Base-by-base conservation (phyloP, 1,284 basidiomycete genomes). In the Erythrobasidium hasegawianum region DNA sequence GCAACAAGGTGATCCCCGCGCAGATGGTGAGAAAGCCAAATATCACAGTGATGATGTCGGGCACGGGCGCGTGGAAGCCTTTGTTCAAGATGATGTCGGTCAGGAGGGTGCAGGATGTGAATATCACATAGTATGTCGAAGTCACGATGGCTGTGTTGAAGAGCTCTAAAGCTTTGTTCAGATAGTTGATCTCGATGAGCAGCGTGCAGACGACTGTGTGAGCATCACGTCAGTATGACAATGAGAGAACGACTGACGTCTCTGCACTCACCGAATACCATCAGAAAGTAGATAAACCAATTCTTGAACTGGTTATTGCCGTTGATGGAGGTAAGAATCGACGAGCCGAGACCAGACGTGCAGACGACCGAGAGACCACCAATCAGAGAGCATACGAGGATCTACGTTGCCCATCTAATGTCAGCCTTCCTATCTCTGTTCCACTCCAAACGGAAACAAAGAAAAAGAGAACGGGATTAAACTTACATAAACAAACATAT, bases 281-380 rank as follows among this genome's bases (percentile, higher is more conserved):
- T 60, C 71, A 68, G 49, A 78, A 93, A 90, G 78, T 90, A 93
- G 75, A 87, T 89, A 77, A 94, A 93, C 82, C 83, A 85, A 70
- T 86, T 81, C 72, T 82, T 83, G 75, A 83, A 81, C 83, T 93
- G 91, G 76, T 89, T 95, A 74, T 89, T 83, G 53, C 93, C 93
- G 78, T 85, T 82, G 18, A 87, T 89, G 45, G 86, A 87, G 38
- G 89, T 87, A 33, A 98, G 85, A 74, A 98, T 96, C 45, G 92
- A 88, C 22, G 90, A 81, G 40, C 95, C 95, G 20, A 98, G 83
- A 38, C 95, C 95, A 49, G 91, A 93, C 1, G 93, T 97, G 67
- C 95, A 94, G 72, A 89, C 93, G 72, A 98, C 95, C 69, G 88
- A 91, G 68, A 98, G 87, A 0, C 96, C 95, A 27, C 95, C 95